Evolutionary conservation across 495 filamentous ascomycete species (phyloP), one percentile per base, ranked within the genome.

Genomic region (Trichocladium antarcticum): DNA sequence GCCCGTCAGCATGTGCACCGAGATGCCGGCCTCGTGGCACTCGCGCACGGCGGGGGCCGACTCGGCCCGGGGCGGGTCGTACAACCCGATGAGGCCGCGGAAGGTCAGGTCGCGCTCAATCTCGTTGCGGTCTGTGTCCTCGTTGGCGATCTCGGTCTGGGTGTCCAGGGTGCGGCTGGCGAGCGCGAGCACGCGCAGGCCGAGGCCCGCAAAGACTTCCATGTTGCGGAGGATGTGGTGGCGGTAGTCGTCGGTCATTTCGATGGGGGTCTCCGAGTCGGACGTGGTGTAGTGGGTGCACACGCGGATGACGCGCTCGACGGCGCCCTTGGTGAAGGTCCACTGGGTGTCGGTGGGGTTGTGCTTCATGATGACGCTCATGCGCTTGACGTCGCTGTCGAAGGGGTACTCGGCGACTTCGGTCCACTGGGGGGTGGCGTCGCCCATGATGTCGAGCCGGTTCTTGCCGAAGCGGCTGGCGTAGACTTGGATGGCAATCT

Each of bases 1-100:
- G 11, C 82, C 84, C n/a, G 85, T 89, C 6, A 89, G 68, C 84
- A 89, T 89, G 62, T 86, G 82, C 3, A 88, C 82, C 37, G 73
- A 71, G 36, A 89, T 84, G 21, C 85, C 85, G 19, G 85, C 85
- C 34, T 71, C 65, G 37, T 80, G 74, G 62, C 83, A 87, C 54
- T 78, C 73, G 9, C 68, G 64, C n/a, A 89, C 76, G 2, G 84
- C 76, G 5, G 71, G 74, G 15, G 73, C 76, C 3, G 81, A 83
- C 54, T 84, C 83, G 6, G 77, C 72, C 1, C 84, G 79, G 5
- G 82, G 82, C 12, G 84, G 83, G 60, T 87, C 84, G 50, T 85
- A 84, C 32, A 88, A 74, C 1, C 83, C 84, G 42, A 78, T 73
- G 5, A 88, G 58, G 9, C 84, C 84, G 15, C 81, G 57, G 42